Evolutionary conservation across 495 filamentous ascomycete genomes (phyloP).

Genomic region (Stereocaulon alpinum): DNA sequence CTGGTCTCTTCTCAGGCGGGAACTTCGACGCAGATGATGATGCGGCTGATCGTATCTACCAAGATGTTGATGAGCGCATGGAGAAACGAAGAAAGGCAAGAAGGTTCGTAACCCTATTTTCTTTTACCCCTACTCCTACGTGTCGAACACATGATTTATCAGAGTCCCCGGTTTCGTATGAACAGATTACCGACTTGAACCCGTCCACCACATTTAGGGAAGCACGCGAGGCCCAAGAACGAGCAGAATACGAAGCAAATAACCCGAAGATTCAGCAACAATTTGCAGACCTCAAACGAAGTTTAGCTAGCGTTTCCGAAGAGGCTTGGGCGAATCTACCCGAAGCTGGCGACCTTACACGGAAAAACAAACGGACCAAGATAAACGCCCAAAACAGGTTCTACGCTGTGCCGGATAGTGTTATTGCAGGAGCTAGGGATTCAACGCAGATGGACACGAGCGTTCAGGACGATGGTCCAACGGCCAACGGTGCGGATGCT

Average conservation of each 20-base stretch:
- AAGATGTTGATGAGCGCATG: slow-evolving; percentile 94
- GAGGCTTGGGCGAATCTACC: slow-evolving; percentile 95
- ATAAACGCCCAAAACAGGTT: slow-evolving; percentile 67
- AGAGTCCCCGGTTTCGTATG: slow-evolving; percentile 45
- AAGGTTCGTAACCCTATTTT: slow-evolving; percentile 62
- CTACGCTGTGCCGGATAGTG: slow-evolving; percentile 95
- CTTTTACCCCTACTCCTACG: slow-evolving; percentile 19
- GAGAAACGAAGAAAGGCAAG: slow-evolving; percentile 71
- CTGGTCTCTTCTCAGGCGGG: slow-evolving; percentile 86
- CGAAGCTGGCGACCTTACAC: slow-evolving; percentile 92
- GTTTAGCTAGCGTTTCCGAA: slow-evolving; percentile 76
- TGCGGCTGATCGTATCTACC: slow-evolving; percentile 91
- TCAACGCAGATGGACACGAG: slow-evolving; percentile 73
- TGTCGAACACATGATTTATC: slow-evolving; percentile 60
- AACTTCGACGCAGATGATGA: slow-evolving; percentile 94
- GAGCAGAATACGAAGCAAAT: slow-evolving; percentile 86
- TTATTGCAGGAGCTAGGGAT: slow-evolving; percentile 76
- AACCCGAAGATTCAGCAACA: slow-evolving; percentile 99
- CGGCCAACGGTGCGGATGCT: slow-evolving; percentile 39
- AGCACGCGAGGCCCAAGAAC: slow-evolving; percentile 83
- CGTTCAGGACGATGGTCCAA: slow-evolving; percentile 64
- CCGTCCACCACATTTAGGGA: slow-evolving; percentile 65
- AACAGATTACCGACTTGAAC: slow-evolving; percentile 79
- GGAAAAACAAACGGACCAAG: slow-evolving; percentile 76
- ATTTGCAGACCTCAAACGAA: slow-evolving; percentile 91